Evolutionary conservation across 1,139 yeast species (phyloP).

Genomic region (Sugiyamaella pinicola): DNA sequence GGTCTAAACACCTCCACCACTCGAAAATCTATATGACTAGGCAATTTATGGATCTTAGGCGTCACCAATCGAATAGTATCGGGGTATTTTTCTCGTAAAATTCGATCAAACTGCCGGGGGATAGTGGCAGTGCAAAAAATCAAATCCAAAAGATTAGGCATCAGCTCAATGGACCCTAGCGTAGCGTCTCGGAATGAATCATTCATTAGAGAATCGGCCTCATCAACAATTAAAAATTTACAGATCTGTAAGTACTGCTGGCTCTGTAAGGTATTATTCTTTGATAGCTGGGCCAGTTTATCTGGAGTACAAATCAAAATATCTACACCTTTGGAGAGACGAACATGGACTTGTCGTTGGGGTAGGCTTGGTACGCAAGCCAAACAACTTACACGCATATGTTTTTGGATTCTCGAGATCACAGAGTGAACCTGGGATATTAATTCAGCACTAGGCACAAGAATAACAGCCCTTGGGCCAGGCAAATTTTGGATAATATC

Average conservation of each 20-base stretch:
- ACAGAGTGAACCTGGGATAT: constrained; percentile 74
- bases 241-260: constrained; percentile 37
- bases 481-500: constrained; percentile 42
- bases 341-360: background rate
- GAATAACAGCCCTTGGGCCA: constrained; percentile 59
- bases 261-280: constrained; percentile 26
- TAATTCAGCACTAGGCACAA: constrained; percentile 87
- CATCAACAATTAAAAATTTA: constrained; percentile 78
- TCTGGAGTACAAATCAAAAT: constrained; percentile 81
- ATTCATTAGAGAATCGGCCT: constrained; percentile 92
- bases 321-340: constrained; percentile 56
- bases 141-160: constrained; percentile 61
- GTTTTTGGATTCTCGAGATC: constrained; percentile 36
- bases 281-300: constrained; percentile 29
- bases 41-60: constrained; percentile 80
- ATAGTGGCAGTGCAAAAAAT: constrained; percentile 90
- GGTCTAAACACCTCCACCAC: constrained; percentile 79
- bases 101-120: constrained; percentile 72
- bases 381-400: background rate
- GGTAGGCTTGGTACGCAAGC: constrained; percentile 4
- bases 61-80: constrained; percentile 70
- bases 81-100: constrained; percentile 65
- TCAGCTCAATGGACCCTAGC: constrained; percentile 38
- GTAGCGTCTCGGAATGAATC: constrained; percentile 77
- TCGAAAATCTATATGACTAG: constrained; percentile 69